A percentile compares a stretch with the other conserved stretches of the same genome.
Conservation (phyloP, 257 asterid genomes). For the Nicotiana attenuata region DNA sequence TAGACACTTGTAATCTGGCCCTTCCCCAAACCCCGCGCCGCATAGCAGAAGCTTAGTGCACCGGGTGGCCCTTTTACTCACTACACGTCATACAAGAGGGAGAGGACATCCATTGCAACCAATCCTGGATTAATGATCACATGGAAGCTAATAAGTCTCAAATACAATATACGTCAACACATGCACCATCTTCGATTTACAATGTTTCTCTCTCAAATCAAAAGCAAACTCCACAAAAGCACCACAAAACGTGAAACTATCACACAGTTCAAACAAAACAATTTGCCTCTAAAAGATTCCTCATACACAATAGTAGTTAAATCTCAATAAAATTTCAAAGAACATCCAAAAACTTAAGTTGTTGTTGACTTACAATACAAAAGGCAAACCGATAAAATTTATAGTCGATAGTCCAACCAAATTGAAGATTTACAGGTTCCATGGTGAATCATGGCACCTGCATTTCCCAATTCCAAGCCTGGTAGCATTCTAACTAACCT, state of each 20-base stretch:
- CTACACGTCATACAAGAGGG: no score
- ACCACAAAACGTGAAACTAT: not conserved
- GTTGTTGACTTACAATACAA: not conserved
- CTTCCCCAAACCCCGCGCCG: no score
- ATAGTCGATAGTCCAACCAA: not conserved
- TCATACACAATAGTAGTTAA: not conserved
- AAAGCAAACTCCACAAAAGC: not conserved
- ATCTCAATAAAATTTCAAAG: not conserved
- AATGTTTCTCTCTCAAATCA: no score
- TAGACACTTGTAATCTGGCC: no score
- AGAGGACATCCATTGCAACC: no score
- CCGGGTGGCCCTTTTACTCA: no score
- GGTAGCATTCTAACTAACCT: not conserved
- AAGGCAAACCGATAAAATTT: conserved; percentile 9
- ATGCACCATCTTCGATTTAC: no score
- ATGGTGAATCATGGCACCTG: not conserved
- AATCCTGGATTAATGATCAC: no score
- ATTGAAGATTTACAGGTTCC: not conserved
- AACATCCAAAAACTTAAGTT: conserved; percentile 4
- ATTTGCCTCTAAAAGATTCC: not conserved
- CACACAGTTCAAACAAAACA: not conserved
- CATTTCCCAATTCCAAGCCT: not conserved
- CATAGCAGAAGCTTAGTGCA: no score
- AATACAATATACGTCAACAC: no score
- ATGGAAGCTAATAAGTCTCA: no score